A percentile compares a stretch with the other conserved stretches of the same genome.
Evolutionary conservation across 495 filamentous ascomycete species (phyloP).

Genomic region (Penicillium paxilli): DNA sequence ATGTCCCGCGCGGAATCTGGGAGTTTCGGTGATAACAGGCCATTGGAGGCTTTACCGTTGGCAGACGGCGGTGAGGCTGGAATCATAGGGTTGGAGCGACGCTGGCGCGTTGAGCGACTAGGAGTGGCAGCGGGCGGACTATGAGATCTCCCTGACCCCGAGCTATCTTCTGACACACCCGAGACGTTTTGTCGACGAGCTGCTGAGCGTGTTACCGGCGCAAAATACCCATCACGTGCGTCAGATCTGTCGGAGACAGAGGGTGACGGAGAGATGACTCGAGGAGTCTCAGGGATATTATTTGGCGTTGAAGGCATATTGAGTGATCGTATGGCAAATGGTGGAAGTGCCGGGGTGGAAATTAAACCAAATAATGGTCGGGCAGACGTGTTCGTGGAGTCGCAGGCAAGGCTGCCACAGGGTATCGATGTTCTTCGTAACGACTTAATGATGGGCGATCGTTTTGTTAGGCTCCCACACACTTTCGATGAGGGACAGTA

Average conservation of each 20-base stretch:
- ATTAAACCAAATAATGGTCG: slow-evolving; percentile 55
- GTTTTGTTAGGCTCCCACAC: slow-evolving; percentile 2
- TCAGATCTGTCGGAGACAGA: slow-evolving; percentile 57
- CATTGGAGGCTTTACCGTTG: slow-evolving; percentile 55
- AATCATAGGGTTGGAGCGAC: slow-evolving; percentile 46
- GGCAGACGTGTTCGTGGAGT: slow-evolving; percentile 21
- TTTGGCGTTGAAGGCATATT: slow-evolving; percentile 47
- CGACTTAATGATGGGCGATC: slow-evolving; percentile 29
- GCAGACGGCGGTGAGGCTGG: slow-evolving; percentile 37
- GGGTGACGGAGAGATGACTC: slow-evolving; percentile 71
- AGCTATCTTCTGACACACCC: slow-evolving; percentile 40
- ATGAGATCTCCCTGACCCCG: slow-evolving; percentile 23
- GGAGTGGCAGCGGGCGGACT: slow-evolving; percentile 20
- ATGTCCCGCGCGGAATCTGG: slow-evolving; percentile 67
- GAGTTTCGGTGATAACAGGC: slow-evolving; percentile 67
- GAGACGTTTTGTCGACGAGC: slow-evolving; percentile 50
- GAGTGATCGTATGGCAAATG: slow-evolving; percentile 40
- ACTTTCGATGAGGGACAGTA: neutral
- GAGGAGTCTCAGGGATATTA: slow-evolving; percentile 62
- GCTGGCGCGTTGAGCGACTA: slow-evolving; percentile 31
- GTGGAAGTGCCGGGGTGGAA: slow-evolving; percentile 42
- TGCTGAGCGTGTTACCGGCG: slow-evolving; percentile 65
- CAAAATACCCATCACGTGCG: slow-evolving; percentile 54
- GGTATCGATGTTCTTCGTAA: slow-evolving; percentile 15
- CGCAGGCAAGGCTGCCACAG: slow-evolving; percentile 27